Base-by-base conservation (phyloP, 139 green algal species). In the Coelastrella sp. region DNA sequence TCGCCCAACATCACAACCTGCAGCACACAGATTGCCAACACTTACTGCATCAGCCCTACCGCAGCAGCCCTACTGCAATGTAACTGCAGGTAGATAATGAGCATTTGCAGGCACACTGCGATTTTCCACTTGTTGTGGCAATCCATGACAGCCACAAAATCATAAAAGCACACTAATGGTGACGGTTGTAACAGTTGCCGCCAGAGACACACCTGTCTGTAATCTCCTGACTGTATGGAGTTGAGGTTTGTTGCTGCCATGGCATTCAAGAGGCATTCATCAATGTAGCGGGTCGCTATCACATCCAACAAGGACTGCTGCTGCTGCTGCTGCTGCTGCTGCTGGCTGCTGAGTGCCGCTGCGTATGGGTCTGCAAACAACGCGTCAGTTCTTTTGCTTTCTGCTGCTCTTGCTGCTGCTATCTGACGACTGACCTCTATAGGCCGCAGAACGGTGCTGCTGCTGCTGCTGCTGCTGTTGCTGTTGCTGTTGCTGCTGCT, bases 1-100 rank as follows among this genome's bases (percentile, higher is more conserved):
- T 96, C 93, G 6, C 95, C 96, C 58, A 98, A 14, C 56, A 98
- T 87, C 25, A 98, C 95, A 7, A 97, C 94, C 93, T 98, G 94
- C 73, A 68, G 10, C 22, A 79, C n/a, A 72, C 8, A 85, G 17
- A 15, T 56, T 72, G 17, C 58, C 56, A 70, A 57, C 24, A 49
- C 35, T 49, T 49, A 49, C 35, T 49, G 35, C 35, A 49, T 49
- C 35, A 49, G 35, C 35, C 1, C 35, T 49, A 49, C 35, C 3
- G 35, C 35, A 49, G n/a, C 35, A 49, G 35, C 35, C 1, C 35
- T 49, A 49, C 35, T 49, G 35, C 35, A 49, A 49, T 49, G 35
- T 3, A 49, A 49, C 35, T 49, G 35, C 35, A 3, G 35, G 35
- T 49, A 3, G 3, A 49, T 49, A 3, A 49, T 49, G 35, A 49